These are phyloP conservation scores for Thymus quinquecostatus DNA, from an alignment of 257 asterid species.

Conservation along the genomic window DNA sequence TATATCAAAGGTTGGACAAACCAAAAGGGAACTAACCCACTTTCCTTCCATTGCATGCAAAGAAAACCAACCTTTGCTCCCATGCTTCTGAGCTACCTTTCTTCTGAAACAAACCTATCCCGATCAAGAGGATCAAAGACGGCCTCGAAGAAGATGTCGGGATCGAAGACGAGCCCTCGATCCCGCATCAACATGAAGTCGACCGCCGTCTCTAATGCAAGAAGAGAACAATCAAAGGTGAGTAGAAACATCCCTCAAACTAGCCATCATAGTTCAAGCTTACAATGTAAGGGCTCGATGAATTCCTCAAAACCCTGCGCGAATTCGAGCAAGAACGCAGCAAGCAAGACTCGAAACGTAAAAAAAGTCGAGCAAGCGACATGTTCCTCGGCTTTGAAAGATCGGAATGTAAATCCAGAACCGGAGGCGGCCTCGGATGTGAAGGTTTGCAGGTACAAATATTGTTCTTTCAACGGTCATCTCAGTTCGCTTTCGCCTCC, in stretches of 20 bases:
- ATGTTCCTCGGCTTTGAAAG: slow-evolving; percentile 63
- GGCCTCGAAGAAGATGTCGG: neutral
- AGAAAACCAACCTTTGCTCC: slow-evolving; percentile 6
- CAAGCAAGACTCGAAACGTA: slow-evolving; percentile 27
- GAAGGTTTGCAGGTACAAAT: slow-evolving; percentile 57
- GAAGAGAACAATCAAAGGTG: slow-evolving; percentile 18
- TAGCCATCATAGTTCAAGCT: neutral
- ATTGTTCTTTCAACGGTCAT: slow-evolving; percentile 71
- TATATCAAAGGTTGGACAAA: neutral
- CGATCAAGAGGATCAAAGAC: neutral
- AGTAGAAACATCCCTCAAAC: neutral
- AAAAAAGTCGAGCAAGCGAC: slow-evolving; percentile 38
- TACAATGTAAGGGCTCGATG: neutral
- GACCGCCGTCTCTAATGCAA: slow-evolving; percentile 59
- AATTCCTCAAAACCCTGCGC: slow-evolving; percentile 21
- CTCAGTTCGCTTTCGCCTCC: slow-evolving; percentile 52
- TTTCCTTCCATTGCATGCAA: slow-evolving; percentile 15
- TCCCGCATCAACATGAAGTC: slow-evolving; percentile 42
- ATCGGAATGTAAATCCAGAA: slow-evolving; percentile 25
- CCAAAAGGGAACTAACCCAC: neutral
- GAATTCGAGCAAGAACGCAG: slow-evolving; percentile 35
- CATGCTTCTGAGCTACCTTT: neutral
- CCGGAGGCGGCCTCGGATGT: slow-evolving; percentile 51
- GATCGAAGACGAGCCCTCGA: slow-evolving; percentile 1
- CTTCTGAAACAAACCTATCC: slow-evolving; percentile 46